A percentile compares a stretch with the other conserved stretches of the same genome.
These are phyloP conservation scores for Allantophomopsis lycopodina DNA, from an alignment of 2,329 filamentous ascomycete species.

Conservation along the genomic window DNA sequence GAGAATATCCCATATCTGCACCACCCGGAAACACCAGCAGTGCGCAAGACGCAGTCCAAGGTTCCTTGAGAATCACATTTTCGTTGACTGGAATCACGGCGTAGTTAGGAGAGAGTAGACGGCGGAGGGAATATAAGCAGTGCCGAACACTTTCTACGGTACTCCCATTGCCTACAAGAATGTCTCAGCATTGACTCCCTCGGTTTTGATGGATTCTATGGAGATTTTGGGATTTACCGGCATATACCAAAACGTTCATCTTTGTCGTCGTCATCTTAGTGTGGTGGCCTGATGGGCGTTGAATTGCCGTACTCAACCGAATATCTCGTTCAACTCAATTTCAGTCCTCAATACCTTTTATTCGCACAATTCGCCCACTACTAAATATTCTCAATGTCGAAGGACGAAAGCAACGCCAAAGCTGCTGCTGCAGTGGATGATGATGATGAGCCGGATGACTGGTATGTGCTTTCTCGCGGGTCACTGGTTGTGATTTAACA, in stretches of 20 bases:
- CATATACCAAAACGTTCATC: slow-evolving; percentile 89
- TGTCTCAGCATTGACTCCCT: slow-evolving; percentile 1
- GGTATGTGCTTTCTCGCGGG: slow-evolving; percentile 38
- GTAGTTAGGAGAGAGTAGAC: slow-evolving; percentile 79
- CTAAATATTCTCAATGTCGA: slow-evolving; percentile 10
- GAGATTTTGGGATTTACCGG: slow-evolving; percentile 37
- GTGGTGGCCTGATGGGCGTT: slow-evolving; percentile 2
- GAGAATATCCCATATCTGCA: slow-evolving; percentile 86
- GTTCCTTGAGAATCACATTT: slow-evolving; percentile 72
- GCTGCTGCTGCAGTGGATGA: slow-evolving; percentile 30
- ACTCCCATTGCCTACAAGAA: slow-evolving; percentile 57
- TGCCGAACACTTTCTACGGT: slow-evolving; percentile 83
- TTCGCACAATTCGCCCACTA: no score
- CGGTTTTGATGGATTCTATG: slow-evolving; percentile 1
- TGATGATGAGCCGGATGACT: slow-evolving; percentile 90
- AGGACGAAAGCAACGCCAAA: slow-evolving; percentile 13
- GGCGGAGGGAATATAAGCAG: slow-evolving; percentile 73
- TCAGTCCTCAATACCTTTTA: no score
- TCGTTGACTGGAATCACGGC: slow-evolving; percentile 79
- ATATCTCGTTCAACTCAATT: no score
- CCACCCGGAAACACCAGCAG: slow-evolving; percentile 87
- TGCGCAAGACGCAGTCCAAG: slow-evolving; percentile 78
- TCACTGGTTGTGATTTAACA: not conserved
- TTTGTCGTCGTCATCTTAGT: slow-evolving; percentile 46
- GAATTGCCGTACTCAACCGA: no score